Conservation (phyloP, 345 rosid species). For the Syzygium grande region DNA sequence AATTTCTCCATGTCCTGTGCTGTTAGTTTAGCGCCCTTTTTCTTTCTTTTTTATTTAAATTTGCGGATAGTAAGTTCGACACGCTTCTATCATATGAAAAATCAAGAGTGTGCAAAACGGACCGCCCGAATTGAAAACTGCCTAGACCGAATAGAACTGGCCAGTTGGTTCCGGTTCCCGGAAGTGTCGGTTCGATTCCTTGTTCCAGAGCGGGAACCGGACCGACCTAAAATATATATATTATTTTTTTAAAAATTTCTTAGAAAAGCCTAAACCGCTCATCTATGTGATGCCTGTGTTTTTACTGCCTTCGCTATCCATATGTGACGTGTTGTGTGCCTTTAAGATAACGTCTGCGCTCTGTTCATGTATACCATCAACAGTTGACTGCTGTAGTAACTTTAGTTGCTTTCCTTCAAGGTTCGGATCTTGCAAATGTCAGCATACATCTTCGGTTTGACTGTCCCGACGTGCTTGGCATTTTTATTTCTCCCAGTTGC, state of each 20-base stretch:
- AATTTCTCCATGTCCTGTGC: background rate
- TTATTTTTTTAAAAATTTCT: too few species aligned
- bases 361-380: background rate
- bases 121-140: too few species aligned
- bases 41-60: background rate
- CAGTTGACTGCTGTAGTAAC: background rate
- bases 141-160: too few species aligned
- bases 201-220: too few species aligned
- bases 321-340: background rate
- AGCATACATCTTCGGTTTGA: conserved; percentile 10
- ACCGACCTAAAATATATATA: too few species aligned
- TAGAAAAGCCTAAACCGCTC: too few species aligned
- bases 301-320: background rate
- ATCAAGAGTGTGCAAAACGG: too few species aligned
- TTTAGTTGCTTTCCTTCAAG: background rate
- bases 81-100: background rate
- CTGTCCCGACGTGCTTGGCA: conserved; percentile 14
- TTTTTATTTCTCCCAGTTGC: conserved; percentile 21
- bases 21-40: background rate
- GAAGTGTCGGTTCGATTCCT: too few species aligned
- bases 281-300: background rate
- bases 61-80: background rate
- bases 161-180: too few species aligned
- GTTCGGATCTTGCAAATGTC: conserved; percentile 10
- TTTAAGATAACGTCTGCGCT: background rate